Conservation (phyloP, 2,329 filamentous ascomycete species). For the Aspergillus oerlinghausenensis region DNA sequence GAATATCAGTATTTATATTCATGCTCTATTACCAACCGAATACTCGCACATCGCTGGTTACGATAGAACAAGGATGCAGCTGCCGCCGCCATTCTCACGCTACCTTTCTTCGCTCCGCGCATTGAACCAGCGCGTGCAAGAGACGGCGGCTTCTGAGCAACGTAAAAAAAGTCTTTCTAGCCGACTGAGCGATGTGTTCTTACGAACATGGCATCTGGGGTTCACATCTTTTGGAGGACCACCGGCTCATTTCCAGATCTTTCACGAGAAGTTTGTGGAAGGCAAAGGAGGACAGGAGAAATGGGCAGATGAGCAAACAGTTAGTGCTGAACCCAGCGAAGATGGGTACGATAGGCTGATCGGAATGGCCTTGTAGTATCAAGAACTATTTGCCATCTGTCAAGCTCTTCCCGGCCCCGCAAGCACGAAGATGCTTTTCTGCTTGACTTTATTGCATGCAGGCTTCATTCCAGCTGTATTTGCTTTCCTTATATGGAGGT, state of each 20-base stretch:
- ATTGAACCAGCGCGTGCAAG: constrained; percentile 2
- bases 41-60: no score
- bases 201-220: constrained; percentile 55
- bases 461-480: constrained; percentile 56
- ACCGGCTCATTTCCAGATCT: constrained; percentile 65
- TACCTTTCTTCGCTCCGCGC: constrained; percentile 6
- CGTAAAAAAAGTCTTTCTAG: constrained; percentile 8
- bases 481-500: constrained; percentile 63
- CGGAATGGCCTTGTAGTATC: constrained; percentile 48
- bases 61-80: neutral
- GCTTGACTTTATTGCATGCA: constrained; percentile 60
- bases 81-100: constrained; percentile 2
- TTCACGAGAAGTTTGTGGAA: constrained; percentile 59
- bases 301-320: constrained; percentile 68
- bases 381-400: constrained; percentile 66
- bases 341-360: neutral
- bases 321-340: constrained; percentile 29
- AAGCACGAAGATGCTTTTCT: constrained; percentile 69
- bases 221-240: constrained; percentile 65
- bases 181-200: constrained; percentile 32
- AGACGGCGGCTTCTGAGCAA: neutral
- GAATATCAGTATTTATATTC: neutral
- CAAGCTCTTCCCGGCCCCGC: constrained; percentile 65
- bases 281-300: constrained; percentile 40
- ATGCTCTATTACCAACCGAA: no score